These are phyloP conservation scores for Tremella yokohamensis DNA, from an alignment of 768 basidiomycete genomes.

Conservation along the genomic window DNA sequence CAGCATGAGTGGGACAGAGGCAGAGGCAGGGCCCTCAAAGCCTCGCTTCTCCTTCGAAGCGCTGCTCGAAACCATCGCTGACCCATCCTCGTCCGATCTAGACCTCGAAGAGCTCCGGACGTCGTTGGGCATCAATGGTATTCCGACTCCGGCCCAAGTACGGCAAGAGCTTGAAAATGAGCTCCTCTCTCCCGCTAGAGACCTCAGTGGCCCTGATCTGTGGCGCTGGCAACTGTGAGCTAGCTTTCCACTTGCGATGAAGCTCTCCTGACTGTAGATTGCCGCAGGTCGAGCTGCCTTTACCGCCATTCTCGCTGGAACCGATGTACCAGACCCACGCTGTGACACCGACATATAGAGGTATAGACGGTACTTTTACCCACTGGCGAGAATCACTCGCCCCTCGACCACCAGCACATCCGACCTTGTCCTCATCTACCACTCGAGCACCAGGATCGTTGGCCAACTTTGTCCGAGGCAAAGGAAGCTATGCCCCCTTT, in stretches of 20 bases:
- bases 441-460: constrained; percentile 76
- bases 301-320: constrained; percentile 53
- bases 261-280: too few relatives aligned
- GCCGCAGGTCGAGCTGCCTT: constrained; percentile 52
- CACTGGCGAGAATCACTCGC: constrained; percentile 61
- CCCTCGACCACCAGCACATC: constrained; percentile 51
- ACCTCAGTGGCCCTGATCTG: constrained; percentile 68
- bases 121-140: constrained; percentile 29
- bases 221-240: constrained; percentile 76
- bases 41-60: too few relatives aligned
- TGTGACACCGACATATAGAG: constrained; percentile 36
- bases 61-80: too few relatives aligned
- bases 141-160: constrained; percentile 19
- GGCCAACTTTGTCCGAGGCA: constrained; percentile 84
- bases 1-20: too few relatives aligned
- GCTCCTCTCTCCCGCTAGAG: constrained; percentile 66
- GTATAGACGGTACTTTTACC: constrained; percentile 42
- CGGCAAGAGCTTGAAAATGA: constrained; percentile 65
- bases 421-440: constrained; percentile 74
- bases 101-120: constrained; percentile 27
- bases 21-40: too few relatives aligned
- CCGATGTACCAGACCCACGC: constrained; percentile 46
- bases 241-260: too few relatives aligned
- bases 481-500: constrained; percentile 89
- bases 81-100: too few relatives aligned